Conservation (phyloP, 75 land plant genomes). For the Cupressus sempervirens region DNA sequence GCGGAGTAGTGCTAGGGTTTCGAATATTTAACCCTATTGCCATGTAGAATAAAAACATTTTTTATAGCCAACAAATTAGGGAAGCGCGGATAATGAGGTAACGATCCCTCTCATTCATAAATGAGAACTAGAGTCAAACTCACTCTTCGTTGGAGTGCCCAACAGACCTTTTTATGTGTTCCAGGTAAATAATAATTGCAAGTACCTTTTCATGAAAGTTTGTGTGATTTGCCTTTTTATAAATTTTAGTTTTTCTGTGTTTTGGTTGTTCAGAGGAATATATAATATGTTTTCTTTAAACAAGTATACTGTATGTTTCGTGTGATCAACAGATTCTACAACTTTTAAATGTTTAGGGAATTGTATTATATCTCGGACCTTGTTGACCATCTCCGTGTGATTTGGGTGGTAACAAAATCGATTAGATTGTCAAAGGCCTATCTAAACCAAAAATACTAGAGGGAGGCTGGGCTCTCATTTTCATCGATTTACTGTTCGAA, state of each 20-base stretch:
- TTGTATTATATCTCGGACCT: not conserved
- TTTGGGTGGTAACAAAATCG: not conserved
- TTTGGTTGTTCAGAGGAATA: not conserved
- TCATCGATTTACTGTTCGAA: not conserved
- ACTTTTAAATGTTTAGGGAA: not conserved
- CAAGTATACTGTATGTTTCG: not conserved
- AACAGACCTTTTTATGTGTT: not conserved
- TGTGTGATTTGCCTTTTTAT: slow-evolving; percentile 2
- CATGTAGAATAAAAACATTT: not conserved
- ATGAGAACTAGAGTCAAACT: slow-evolving; percentile 2
- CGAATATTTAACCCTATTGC: not conserved
- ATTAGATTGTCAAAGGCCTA: not conserved
- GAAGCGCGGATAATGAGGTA: slow-evolving; percentile 6
- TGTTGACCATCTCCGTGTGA: not conserved
- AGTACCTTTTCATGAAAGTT: slow-evolving; percentile 3
- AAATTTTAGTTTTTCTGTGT: not conserved
- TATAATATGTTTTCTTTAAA: slow-evolving; percentile 3
- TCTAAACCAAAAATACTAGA: not conserved
- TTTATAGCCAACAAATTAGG: not conserved
- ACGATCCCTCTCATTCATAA: slow-evolving; percentile 2
- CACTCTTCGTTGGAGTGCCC: slow-evolving; percentile 1
- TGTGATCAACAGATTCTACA: not conserved
- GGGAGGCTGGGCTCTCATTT: not conserved
- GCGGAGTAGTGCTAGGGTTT: not conserved
- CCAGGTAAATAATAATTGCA: slow-evolving; percentile 4